Base-by-base conservation (phyloP, 2,329 filamentous ascomycete species). In the Hawksworthiomyces lignivorus region DNA sequence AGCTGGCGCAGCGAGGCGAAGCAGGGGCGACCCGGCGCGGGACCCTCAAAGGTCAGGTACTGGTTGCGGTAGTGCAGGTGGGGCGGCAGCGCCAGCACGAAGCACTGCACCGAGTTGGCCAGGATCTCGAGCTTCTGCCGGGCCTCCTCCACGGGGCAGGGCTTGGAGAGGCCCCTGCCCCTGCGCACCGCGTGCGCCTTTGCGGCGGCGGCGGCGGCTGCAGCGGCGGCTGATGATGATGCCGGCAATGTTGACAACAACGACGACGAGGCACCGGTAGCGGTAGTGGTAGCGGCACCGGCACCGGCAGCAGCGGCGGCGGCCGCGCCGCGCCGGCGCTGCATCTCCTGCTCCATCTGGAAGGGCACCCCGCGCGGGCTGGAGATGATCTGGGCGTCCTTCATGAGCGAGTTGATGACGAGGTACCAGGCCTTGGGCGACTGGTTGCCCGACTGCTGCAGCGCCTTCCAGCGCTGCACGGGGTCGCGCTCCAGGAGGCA, bases 321-420 rank as follows among this genome's bases (percentile, higher is more conserved):
- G n/a, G n/a, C n/a, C n/a, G n/a, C n/a, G n/a, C n/a, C n/a, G n/a
- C n/a, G n/a, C n/a, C n/a, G n/a, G n/a, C n/a, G n/a, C n/a, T n/a
- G n/a, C n/a, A n/a, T n/a, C n/a, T n/a, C n/a, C n/a, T 15, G 30
- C 19, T 18, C 29, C 18, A 3, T 24, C 10, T 31, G 32, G 19
- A 36, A 36, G 9, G 32, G 32, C 18, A 41, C 32, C 8, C 39
- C 39, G 4, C 19, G 39, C 11, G 39, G 39, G 12, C 39, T 41
- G 9, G 39, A 41, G n/a, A 41, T 41, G 24, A 41, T 17, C 24
- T 33, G 39, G 2, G 39, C 39, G n/a, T 41, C 39, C 32, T 41
- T 41, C 39, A 41, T 41, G 19, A 41, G 26, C 31, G 39, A 41
- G 39, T 41, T 41, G 32, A 41, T 41, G 24, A 41, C 32, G 4